Evolutionary conservation across 371 early-diverging fungal species (phyloP).

Genomic region (Nematocida major): DNA sequence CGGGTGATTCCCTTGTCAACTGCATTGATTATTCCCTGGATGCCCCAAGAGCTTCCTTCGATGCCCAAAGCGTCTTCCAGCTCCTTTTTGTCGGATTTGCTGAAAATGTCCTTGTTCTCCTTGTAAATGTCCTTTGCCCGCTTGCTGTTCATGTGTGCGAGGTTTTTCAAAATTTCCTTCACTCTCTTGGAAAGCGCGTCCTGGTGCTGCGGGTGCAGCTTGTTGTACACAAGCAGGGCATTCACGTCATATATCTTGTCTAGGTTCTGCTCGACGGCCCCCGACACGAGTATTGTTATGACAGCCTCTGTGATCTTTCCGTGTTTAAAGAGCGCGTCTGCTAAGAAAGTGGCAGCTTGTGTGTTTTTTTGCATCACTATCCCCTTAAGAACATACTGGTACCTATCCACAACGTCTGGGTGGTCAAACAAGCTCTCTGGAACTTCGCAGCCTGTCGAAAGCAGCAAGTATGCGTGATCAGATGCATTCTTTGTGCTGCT

Average conservation of each 20-base stretch:
- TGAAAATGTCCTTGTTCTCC: constrained; percentile 24
- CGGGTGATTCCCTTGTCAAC: constrained; percentile 34
- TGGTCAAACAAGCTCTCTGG: background rate
- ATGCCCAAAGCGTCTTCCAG: constrained; percentile 13
- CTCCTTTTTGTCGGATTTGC: background rate
- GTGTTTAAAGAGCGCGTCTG: background rate
- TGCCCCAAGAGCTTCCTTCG: constrained; percentile 17
- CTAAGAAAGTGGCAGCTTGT: background rate
- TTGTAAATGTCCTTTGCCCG: constrained; percentile 26
- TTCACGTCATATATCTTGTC: background rate
- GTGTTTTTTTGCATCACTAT: background rate
- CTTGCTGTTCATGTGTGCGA: background rate
- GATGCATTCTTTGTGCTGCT: background rate
- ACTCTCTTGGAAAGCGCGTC: background rate
- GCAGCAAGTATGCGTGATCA: background rate
- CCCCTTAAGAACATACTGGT: background rate
- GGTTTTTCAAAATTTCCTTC: background rate
- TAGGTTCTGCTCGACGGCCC: background rate
- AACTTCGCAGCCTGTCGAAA: background rate
- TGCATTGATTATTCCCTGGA: constrained; percentile 34
- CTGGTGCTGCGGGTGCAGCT: background rate
- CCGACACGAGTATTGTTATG: background rate
- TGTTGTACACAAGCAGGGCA: background rate
- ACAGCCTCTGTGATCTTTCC: background rate
- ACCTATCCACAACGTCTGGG: background rate